Percentiles rank a stretch among this genome's conserved stretches.
These are phyloP conservation scores for Aspergillus aculeatus DNA, from an alignment of 2,329 filamentous ascomycete species.

Conservation along the genomic window DNA sequence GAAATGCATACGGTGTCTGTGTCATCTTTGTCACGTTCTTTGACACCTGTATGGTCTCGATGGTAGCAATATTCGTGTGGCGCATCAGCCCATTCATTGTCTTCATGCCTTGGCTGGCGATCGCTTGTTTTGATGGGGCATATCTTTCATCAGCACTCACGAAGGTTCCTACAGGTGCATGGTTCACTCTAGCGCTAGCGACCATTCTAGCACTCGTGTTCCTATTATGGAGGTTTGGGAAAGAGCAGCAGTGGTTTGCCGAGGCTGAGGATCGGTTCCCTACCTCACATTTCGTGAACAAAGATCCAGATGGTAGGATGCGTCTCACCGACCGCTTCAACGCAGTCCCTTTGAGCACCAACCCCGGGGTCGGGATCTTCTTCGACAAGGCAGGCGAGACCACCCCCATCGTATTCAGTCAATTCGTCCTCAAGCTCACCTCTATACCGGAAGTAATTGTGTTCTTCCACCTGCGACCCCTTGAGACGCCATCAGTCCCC, in stretches of 20 bases:
- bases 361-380: slow-evolving; percentile 67
- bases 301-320: slow-evolving; percentile 3
- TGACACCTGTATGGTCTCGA: slow-evolving; percentile 70
- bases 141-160: slow-evolving; percentile 68
- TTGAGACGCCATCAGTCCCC: slow-evolving; percentile 58
- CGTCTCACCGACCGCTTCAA: slow-evolving; percentile 31
- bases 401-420: slow-evolving; percentile 66
- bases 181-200: slow-evolving; percentile 71
- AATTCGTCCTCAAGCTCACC: slow-evolving; percentile 71
- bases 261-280: slow-evolving; percentile 61
- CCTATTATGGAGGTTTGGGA: slow-evolving; percentile 75
- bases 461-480: slow-evolving; percentile 70
- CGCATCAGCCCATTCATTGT: slow-evolving; percentile 64
- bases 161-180: slow-evolving; percentile 74
- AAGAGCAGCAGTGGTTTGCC: slow-evolving; percentile 72
- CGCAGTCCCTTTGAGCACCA: slow-evolving; percentile 44
- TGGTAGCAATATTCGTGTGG: slow-evolving; percentile 74
- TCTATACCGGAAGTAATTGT: slow-evolving; percentile 67
- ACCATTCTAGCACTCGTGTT: slow-evolving; percentile 64
- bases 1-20: slow-evolving; percentile 75
- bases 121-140: slow-evolving; percentile 54
- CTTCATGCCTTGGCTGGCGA: slow-evolving; percentile 55
- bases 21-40: slow-evolving; percentile 80
- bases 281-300: slow-evolving; percentile 36
- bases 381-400: slow-evolving; percentile 73